A percentile compares a stretch with the other conserved stretches of the same genome.
Conservation (phyloP, 2,329 filamentous ascomycete genomes). For the Cladorrhinum sp. region DNA sequence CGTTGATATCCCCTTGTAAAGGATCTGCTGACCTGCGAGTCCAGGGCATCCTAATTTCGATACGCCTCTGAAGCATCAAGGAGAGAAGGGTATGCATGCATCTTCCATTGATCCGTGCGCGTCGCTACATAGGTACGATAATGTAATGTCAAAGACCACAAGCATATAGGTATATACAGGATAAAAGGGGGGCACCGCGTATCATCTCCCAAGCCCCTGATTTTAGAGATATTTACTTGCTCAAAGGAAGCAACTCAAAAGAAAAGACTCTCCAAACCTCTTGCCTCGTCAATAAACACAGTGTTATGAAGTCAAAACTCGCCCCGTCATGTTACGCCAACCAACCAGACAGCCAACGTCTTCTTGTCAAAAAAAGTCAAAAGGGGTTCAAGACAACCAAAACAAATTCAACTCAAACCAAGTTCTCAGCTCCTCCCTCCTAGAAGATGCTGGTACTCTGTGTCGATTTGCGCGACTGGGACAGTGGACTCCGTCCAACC, state of each 20-base stretch:
- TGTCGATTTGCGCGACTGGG: slow-evolving; percentile 22
- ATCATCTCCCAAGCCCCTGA: not conserved
- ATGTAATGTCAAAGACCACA: not conserved
- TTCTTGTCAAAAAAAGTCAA: slow-evolving; percentile 6
- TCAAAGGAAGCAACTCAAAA: not conserved
- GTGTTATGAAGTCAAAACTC: not conserved
- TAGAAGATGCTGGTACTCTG: slow-evolving; percentile 30
- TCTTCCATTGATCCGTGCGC: not conserved
- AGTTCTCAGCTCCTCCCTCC: slow-evolving; percentile 10
- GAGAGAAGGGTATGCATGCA: not conserved
- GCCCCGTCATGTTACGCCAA: slow-evolving; percentile 8
- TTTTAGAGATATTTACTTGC: not conserved
- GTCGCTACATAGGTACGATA: not conserved
- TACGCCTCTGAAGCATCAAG: not conserved
- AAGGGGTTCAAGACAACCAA: not conserved
- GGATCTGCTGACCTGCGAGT: too few species aligned
- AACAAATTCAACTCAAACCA: slow-evolving; percentile 11
- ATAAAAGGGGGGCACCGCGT: not conserved
- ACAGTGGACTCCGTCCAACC: slow-evolving; percentile 37
- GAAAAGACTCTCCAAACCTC: slow-evolving; percentile 4
- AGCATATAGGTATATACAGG: not conserved
- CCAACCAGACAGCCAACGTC: slow-evolving; percentile 12
- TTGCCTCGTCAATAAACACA: not conserved
- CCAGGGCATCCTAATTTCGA: too few species aligned
- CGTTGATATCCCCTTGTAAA: too few species aligned